These are phyloP conservation scores for Aurantiochytrium sp. DNA, from an alignment of 108 stramenopile species.

Conservation along the genomic window DNA sequence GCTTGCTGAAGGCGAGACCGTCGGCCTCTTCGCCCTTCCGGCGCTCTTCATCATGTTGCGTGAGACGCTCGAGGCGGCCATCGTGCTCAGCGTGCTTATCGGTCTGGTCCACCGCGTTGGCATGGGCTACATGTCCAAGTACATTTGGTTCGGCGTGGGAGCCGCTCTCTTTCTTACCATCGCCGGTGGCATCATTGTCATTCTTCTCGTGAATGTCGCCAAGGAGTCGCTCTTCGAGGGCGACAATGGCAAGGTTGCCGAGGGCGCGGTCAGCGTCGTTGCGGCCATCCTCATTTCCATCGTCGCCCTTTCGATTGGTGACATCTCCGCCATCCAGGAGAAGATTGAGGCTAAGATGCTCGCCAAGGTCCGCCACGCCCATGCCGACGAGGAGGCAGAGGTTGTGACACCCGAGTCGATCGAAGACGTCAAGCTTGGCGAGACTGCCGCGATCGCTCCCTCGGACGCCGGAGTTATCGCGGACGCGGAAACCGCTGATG, in stretches of 20 bases:
- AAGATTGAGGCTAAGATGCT: background rate
- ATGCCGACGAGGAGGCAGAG: too few species aligned
- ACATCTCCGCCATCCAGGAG: background rate
- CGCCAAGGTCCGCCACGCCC: background rate
- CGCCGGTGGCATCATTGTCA: background rate
- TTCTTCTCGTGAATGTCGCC: background rate
- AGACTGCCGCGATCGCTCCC: background rate
- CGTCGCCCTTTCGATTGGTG: background rate
- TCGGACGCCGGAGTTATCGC: too few species aligned
- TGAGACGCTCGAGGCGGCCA: constrained; percentile 14
- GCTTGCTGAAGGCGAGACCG: background rate
- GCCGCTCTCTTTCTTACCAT: background rate
- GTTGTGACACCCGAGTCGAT: too few species aligned
- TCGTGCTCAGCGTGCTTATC: background rate
- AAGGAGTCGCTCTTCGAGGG: background rate
- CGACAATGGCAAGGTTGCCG: background rate
- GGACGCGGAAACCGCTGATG: too few species aligned
- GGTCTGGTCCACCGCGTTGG: background rate
- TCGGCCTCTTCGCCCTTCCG: background rate
- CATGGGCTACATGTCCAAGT: background rate
- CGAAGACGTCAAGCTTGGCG: background rate
- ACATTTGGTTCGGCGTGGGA: background rate
- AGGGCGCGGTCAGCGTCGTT: background rate
- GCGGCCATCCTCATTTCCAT: background rate
- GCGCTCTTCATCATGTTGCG: constrained; percentile 6